phyloP scores from a whole-genome alignment of 1,139 yeast species.

The Suhomyces bribrorum region DNA sequence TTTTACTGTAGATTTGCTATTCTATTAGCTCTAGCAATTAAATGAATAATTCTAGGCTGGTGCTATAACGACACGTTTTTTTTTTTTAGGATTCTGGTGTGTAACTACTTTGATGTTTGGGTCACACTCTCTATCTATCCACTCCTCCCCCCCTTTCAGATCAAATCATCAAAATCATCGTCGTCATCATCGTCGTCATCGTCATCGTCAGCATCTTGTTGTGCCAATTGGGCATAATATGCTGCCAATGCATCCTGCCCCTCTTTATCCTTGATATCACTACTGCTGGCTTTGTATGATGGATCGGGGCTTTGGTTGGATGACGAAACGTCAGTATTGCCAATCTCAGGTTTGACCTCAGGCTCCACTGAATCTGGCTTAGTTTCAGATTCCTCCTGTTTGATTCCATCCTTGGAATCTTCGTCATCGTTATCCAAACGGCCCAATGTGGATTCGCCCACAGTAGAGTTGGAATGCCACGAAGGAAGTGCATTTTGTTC shows the following conservation, averaged over 20 bases:
- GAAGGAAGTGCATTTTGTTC: conserved; percentile 94
- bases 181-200: conserved; percentile 65
- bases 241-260: conserved; percentile 80
- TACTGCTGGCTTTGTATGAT: conserved; percentile 11
- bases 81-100: too few species aligned
- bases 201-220: conserved; percentile 60
- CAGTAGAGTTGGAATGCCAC: conserved; percentile 93
- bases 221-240: conserved; percentile 71
- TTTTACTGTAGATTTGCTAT: not conserved
- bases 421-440: conserved; percentile 49
- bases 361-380: conserved; percentile 5
- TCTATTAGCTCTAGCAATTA: not conserved
- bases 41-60: not conserved
- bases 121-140: too few species aligned
- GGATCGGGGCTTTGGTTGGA: conserved; percentile 11
- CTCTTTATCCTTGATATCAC: conserved; percentile 55
- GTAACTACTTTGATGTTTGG: too few species aligned
- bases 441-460: conserved; percentile 59
- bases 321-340: conserved; percentile 5
- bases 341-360: conserved; percentile 17
- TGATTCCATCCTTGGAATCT: conserved; percentile 17
- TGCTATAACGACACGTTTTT: not conserved
- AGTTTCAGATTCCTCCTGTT: conserved; percentile 6
- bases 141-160: too few species aligned
- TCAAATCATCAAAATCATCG: conserved; percentile 48